Base-by-base conservation (phyloP, 2,329 filamentous ascomycete species). In the Thermoascus crustaceus region DNA sequence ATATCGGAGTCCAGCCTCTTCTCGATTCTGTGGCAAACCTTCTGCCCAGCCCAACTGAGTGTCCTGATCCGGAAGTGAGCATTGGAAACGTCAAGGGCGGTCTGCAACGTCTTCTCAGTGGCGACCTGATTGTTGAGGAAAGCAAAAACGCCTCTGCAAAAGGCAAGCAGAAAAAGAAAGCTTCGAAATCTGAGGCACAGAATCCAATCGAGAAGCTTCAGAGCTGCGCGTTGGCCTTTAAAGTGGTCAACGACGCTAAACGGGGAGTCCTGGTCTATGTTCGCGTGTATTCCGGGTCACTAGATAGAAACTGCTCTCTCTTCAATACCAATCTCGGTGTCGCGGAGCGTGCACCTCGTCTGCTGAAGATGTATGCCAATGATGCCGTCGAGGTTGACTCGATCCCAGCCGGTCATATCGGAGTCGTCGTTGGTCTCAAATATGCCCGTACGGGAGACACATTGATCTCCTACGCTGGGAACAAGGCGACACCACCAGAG, bases 401-500 rank as follows among this genome's bases (percentile, higher is more conserved):
- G 18, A 82, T 98, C 23, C 69, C 77, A 3, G 78, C 85, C 0
- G 91, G 91, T 0, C 88, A 96, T 55, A 98, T 98, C 41, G 91
- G 91, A 20, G 91, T 94, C 3, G 81, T 98, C 33, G 80, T 84
- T 9, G 91, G 89, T 0, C 73, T 96, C 11, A 95, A 94, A 56
- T 76, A 82, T 50, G 82, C 89, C n/a, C 75, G 91, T 23, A 98
- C 91, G 1, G 91, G 91, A 1, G 91, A 98, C 53, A 98, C 91
- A 0, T 64, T 98, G 10, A 75, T 96, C 21, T 78, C 82, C 2
- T 86, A 85, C 47, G 69, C 75, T 16, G 76, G 75, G 5, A 67
- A 71, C 27, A 78, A 76, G 54, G 73, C 73, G 5, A 73, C 75
- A 0, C 79, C 85, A 1, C 77, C 82, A 11, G 73, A 78, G 10